Conservation (phyloP, 2,329 filamentous ascomycete species). For the Geosmithia flava region DNA sequence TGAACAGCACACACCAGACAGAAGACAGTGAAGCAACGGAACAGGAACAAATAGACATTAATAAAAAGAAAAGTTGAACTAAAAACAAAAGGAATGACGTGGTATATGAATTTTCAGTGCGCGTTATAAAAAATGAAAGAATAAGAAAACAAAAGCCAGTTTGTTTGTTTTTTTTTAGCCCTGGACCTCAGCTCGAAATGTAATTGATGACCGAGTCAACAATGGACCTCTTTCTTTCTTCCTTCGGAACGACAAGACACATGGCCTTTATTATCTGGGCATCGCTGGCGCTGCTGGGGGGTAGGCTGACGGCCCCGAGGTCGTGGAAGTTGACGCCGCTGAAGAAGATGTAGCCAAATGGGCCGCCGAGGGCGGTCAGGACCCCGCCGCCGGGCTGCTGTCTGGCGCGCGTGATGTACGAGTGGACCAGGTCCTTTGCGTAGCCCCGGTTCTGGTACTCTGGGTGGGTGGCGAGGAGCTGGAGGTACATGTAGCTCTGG, state of each 20-base stretch:
- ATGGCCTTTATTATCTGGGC: conserved; percentile 4
- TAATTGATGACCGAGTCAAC: conserved; percentile 6
- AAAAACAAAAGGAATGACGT: no score
- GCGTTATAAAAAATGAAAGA: no score
- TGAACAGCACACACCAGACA: no score
- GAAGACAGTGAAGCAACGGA: no score
- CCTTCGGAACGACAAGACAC: conserved; percentile 3
- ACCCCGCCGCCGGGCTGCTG: conserved; percentile 5
- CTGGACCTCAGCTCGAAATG: conserved; percentile 9
- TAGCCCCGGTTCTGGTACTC: conserved; percentile 6
- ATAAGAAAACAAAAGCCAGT: no score
- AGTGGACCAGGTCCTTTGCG: conserved; percentile 7
- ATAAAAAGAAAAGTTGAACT: no score
- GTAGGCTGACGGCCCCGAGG: conserved; percentile 4
- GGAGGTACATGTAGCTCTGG: conserved; percentile 5
- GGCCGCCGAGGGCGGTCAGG: conserved; percentile 6
- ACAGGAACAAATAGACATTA: no score
- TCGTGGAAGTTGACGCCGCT: conserved; percentile 6
- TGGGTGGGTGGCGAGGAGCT: conserved; percentile 6
- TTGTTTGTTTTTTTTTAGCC: conserved; percentile 3
- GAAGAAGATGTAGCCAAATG: conserved; percentile 8
- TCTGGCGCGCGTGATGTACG: conserved; percentile 4
- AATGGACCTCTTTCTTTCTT: conserved; percentile 5
- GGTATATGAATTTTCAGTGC: no score
- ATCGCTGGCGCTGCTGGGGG: conserved; percentile 3